Percentiles rank a stretch among this genome's conserved stretches.
Conservation (phyloP, 2,329 filamentous ascomycete genomes). For the Neoscytalidium dimidiatum region DNA sequence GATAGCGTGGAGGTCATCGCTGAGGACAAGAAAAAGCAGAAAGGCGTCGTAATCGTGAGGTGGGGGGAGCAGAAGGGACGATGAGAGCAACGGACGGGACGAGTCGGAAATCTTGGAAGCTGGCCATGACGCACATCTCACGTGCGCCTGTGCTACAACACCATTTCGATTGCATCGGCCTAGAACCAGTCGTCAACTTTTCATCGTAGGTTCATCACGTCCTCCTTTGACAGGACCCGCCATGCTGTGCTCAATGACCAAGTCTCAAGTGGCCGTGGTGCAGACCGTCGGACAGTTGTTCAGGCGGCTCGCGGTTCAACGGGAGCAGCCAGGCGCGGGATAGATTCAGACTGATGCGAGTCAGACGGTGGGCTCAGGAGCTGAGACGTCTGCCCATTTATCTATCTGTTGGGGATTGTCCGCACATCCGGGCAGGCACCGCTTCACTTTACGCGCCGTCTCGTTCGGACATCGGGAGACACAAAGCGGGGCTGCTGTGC, state of each 20-base stretch:
- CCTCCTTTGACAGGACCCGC: not conserved
- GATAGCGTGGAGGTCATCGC: not conserved
- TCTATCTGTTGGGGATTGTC: too few relatives aligned
- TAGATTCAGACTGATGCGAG: too few relatives aligned
- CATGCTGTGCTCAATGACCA: too few relatives aligned
- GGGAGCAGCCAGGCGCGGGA: too few relatives aligned
- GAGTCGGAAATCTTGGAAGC: slow-evolving; percentile 13
- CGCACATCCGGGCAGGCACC: too few relatives aligned
- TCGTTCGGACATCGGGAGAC: not conserved
- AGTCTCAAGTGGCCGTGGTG: too few relatives aligned
- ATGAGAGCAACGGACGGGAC: not conserved
- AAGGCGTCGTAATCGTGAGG: not conserved
- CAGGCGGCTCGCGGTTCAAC: too few relatives aligned
- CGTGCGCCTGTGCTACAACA: not conserved
- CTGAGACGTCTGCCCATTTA: not conserved
- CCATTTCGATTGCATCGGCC: not conserved
- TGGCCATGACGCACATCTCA: slow-evolving; percentile 8
- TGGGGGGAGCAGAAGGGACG: slow-evolving; percentile 1
- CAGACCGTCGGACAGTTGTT: too few relatives aligned
- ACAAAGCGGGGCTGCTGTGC: slow-evolving; percentile 1
- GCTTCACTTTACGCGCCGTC: too few relatives aligned
- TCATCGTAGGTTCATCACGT: not conserved
- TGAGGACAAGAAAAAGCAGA: slow-evolving; percentile 3
- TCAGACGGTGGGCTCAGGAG: too few relatives aligned
- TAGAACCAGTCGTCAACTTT: not conserved